Percentiles rank a stretch among this genome's conserved stretches.
Conservation (phyloP, 2,329 filamentous ascomycete species). For the Exophiala phaeomuriformis region DNA sequence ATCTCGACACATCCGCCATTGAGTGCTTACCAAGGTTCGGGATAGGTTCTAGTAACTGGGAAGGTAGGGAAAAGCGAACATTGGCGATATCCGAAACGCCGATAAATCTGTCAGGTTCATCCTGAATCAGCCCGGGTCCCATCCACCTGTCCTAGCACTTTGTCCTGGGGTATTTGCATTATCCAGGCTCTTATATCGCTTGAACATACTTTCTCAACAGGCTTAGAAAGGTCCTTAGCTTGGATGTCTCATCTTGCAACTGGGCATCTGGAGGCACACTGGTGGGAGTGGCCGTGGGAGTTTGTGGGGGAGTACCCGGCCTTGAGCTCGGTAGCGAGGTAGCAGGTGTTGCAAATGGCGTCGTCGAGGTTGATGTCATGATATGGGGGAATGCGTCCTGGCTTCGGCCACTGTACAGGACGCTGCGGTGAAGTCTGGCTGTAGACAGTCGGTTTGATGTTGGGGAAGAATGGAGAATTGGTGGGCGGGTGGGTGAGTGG, state of each 20-base stretch:
- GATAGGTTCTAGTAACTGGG: constrained; percentile 89
- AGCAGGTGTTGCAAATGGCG: constrained; percentile 21
- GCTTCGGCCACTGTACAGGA: neutral
- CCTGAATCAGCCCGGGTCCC: constrained; percentile 3
- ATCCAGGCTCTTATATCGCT: neutral
- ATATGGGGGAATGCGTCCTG: constrained; percentile 3
- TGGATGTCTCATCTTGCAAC: constrained; percentile 69
- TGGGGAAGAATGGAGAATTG: neutral
- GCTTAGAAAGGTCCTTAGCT: constrained; percentile 78
- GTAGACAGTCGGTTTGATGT: neutral
- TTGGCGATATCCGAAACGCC: constrained; percentile 92
- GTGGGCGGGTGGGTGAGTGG: too few relatives aligned
- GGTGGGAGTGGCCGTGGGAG: constrained; percentile 30
- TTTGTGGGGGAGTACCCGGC: constrained; percentile 20
- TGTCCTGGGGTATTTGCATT: neutral
- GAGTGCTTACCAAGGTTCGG: constrained; percentile 66
- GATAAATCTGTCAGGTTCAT: constrained; percentile 62
- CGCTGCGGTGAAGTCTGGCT: constrained; percentile 4
- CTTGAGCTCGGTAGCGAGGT: constrained; percentile 20
- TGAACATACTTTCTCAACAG: constrained; percentile 74
- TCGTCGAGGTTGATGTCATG: constrained; percentile 23
- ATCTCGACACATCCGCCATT: neutral
- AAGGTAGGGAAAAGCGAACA: constrained; percentile 90
- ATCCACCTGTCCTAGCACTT: neutral
- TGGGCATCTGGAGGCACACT: constrained; percentile 43